Base-by-base conservation (phyloP, 2,329 filamentous ascomycete species). In the Eutypella sp. region DNA sequence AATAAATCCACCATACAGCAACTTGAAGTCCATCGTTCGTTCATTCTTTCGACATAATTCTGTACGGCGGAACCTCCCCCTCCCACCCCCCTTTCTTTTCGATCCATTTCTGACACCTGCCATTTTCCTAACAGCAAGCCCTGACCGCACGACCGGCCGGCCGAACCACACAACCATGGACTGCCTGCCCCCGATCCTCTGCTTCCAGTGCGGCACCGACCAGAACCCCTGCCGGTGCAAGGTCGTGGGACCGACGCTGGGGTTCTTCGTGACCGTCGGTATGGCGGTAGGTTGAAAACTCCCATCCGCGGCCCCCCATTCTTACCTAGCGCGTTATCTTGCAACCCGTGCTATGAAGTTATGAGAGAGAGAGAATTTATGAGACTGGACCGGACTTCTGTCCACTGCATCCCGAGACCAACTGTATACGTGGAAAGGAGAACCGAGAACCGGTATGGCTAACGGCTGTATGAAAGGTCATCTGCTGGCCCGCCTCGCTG, bases 131-230 rank as follows among this genome's bases (percentile, higher is more conserved):
- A 18, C 18, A 8, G 10, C 31, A 8, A 16, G 4, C 31, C 10
- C 18, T 4, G 7, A 34, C 15, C 31, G 6, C 31, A 16, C 10
- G 15, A 8, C n/a, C 22, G 4, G n/a, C n/a, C n/a, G n/a, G n/a
- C n/a, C n/a, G 5, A 33, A 4, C 29, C 11, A 6, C 11, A 6
- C 5, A 6, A 31, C 18, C 13, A 49, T 47, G 41, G 45, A 47
- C 19, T 41, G 41, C 41, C 29, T 44, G 20, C 45, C 47, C 18
- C 47, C 41, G 25, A 37, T 49, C 16, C 24, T 51, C 27, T 51
- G 48, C 43, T 49, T 51, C 48, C 48, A 51, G 39, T 49, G 47
- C 44, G 47, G 49, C 16, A 49, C 48, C 41, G 40, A 49, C 42
- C 42, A 49, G 37, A 46, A 49, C 11, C 47, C 46, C 18, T 49